Evolutionary conservation across 495 filamentous ascomycete genomes (phyloP), one percentile per base, ranked within the genome.

Genomic region (Podospora anserina): DNA sequence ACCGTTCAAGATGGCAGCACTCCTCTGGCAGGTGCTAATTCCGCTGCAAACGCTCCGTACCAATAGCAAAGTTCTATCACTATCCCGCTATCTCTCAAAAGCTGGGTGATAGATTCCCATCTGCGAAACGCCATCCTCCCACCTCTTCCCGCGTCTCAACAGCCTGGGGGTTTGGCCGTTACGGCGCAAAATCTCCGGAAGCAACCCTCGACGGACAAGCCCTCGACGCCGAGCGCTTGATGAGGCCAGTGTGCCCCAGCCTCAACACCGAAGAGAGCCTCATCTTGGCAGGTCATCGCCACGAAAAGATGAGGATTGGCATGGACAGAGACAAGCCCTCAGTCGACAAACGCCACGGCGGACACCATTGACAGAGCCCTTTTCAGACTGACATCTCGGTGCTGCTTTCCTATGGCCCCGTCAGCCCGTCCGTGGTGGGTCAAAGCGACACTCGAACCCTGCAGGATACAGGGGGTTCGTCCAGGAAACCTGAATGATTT

Each of bases 111-210:
- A 39, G 61, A 63, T 63, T 39, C 61, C 61, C 61, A 63, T 63
- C 27, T 32, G 16, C 61, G 32, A 53, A 63, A 63, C 61, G 30
- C 61, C 28, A 44, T 63, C 61, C 32, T 28, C 28, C 28, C 23
- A 61, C 23, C 9, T 32, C 23, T 13, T 32, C 23, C 27, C 28
- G 23, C 28, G 20, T 32, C 59, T 2, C 19, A 18, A 7, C 3
- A 5, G 59, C 16, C 27, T 18, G 19, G 59, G 59, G 59, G 28
- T 61, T 61, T 61, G 59, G 32, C 23, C 23, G 27, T 19, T 16
- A 32, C 61, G 32, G 61, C 61, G 61, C 6, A 63, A 63, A 63
- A 63, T 63, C 32, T 63, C 61, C 61, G 61, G 61, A 63, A 63
- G 61, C 61, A 44, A 49, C 61, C 28, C 20, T 61, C 19, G 1